Percentiles rank a stretch among this genome's conserved stretches.
phyloP scores from a whole-genome alignment of 179 eudicot species.

The Actinidia chinensis region DNA sequence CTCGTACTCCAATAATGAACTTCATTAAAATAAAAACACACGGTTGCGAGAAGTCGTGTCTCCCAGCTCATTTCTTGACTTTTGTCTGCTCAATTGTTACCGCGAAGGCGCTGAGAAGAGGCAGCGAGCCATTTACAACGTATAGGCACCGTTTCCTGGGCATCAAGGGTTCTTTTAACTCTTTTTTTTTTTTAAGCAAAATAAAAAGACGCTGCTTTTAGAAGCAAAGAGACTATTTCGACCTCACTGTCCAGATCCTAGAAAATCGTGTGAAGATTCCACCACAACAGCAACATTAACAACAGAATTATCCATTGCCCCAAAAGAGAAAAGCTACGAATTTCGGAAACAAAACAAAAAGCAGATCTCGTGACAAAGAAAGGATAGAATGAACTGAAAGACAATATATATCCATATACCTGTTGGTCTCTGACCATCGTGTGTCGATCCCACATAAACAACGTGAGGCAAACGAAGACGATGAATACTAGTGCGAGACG shows the following conservation, averaged over 20 bases:
- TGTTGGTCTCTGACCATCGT: constrained; percentile 74
- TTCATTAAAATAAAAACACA: not conserved
- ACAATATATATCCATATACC: constrained; percentile 32
- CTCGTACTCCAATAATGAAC: not conserved
- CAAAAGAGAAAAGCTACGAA: too few species aligned
- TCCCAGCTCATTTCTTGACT: too few species aligned
- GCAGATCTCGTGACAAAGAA: not conserved
- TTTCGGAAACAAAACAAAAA: not conserved
- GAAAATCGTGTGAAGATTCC: not conserved
- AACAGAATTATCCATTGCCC: not conserved
- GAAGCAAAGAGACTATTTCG: not conserved
- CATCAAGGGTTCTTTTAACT: too few species aligned
- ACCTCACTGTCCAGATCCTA: not conserved
- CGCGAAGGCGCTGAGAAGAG: not conserved
- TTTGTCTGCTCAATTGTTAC: not conserved
- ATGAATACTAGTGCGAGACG: constrained; percentile 74
- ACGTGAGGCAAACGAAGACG: constrained; percentile 52
- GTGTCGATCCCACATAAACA: constrained; percentile 93
- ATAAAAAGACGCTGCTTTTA: not conserved
- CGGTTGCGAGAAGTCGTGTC: too few species aligned
- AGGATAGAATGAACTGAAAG: not conserved
- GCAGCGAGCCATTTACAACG: not conserved
- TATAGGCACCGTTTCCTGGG: too few species aligned
- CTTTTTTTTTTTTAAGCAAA: not conserved
- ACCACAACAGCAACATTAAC: not conserved